Evolutionary conservation across 2,329 filamentous ascomycete genomes (phyloP), one percentile per base, ranked within the genome.

Genomic region (Penicillium sp.): DNA sequence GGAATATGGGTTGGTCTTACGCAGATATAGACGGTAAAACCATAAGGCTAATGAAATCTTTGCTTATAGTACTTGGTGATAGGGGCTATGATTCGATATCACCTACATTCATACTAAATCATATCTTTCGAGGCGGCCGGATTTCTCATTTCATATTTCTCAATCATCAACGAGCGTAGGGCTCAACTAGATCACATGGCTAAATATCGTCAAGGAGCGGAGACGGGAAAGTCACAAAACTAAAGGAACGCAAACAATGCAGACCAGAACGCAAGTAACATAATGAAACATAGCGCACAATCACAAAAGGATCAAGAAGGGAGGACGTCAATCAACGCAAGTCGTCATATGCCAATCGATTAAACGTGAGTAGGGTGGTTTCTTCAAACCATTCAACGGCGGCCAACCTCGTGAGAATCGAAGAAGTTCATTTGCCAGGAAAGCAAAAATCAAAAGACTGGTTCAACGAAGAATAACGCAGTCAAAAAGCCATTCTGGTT

Each of bases 391-490:
- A 73, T 70, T 71, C 73, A 77, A 64, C 55, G 69, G 72, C 72
- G 76, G 76, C 79, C 78, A 78, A 75, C 77, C 78, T 80, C 77
- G 68, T 68, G 58, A 68, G 74, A 71, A 70, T 67, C 72, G 69
- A 67, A 75, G 74, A 76, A 71, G 66, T 66, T 69, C 66, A 67
- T 55, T 52, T 58, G 51, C 51, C 64, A 56, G 68, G 60, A 65
- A 64, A 66, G 63, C 64, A 65, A 63, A 52, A 21, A 56, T 68
- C 61, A 55, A 61, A 54, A 62, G 63, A 56, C 44, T 46, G 53
- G 49, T 65, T 54, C 56, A 59, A 42, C 14, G 4, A 19, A 42
- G 27, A 11, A 64, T 62, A 64, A 63, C 61, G 60, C 60, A 65
- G 69, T 72, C 66, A 71, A 70, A 64, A 58, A 67, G 67, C 64